Conservation (phyloP, 495 filamentous ascomycete species). For the Sabuloglossum arenarium region DNA sequence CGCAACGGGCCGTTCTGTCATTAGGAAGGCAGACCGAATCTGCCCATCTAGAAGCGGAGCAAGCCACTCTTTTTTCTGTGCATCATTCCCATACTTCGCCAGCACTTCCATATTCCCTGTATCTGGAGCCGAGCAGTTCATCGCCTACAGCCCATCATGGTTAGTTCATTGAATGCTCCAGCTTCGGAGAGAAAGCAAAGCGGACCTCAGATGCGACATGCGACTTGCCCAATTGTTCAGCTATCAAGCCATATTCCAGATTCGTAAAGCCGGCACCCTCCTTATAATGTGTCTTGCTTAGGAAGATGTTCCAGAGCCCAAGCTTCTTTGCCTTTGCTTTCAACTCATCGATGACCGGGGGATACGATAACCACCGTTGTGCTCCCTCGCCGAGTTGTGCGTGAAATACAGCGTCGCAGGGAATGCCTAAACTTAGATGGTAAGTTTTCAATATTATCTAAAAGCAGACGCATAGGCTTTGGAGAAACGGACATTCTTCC, state of each 20-base stretch:
- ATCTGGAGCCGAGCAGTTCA: constrained; percentile 80
- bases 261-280: constrained; percentile 84
- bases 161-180: neutral
- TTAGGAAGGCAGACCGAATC: constrained; percentile 78
- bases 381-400: constrained; percentile 61
- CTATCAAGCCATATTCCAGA: constrained; percentile 85
- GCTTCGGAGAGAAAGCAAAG: neutral
- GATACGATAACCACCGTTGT: constrained; percentile 56
- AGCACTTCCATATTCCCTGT: constrained; percentile 94
- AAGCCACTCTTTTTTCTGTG: constrained; percentile 78
- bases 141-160: constrained; percentile 27
- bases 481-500: constrained; percentile 54
- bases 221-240: constrained; percentile 70
- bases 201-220: constrained; percentile 49
- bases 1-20: constrained; percentile 79
- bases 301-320: constrained; percentile 97
- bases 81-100: constrained; percentile 78
- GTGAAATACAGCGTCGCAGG: constrained; percentile 31
- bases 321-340: constrained; percentile 65
- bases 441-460: neutral
- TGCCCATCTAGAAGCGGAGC: constrained; percentile 63
- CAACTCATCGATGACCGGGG: constrained; percentile 64
- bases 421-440: constrained; percentile 16
- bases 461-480: neutral
- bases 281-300: constrained; percentile 83